Conservation (phyloP, 164 flowering plant genomes). For the Berberis vulgaris region DNA sequence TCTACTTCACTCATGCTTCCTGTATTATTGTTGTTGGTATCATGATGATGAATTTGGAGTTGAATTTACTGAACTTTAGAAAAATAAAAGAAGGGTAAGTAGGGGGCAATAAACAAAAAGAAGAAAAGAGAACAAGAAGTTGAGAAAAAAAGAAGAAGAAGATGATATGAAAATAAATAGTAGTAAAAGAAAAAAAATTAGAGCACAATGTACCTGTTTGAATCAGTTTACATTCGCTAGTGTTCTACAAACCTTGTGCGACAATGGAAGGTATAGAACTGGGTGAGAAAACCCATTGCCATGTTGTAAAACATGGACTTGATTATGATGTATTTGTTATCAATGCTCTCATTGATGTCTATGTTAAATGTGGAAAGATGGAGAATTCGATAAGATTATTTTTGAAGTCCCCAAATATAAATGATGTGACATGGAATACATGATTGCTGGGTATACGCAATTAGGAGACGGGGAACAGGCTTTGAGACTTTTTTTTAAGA, state of each 20-base stretch:
- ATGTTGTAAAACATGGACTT: slow-evolving; percentile 53
- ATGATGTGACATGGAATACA: slow-evolving; percentile 88
- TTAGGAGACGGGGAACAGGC: slow-evolving; percentile 60
- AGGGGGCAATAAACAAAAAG: too few species aligned
- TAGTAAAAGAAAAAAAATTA: too few species aligned
- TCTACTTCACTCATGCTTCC: too few species aligned
- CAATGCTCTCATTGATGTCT: slow-evolving; percentile 82
- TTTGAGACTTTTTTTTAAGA: slow-evolving; percentile 38
- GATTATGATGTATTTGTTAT: slow-evolving; percentile 51
- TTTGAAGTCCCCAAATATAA: slow-evolving; percentile 27
- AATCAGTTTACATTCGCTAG: slow-evolving; percentile 81
- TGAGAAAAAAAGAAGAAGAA: too few species aligned
- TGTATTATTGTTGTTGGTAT: too few species aligned
- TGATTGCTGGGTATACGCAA: slow-evolving; percentile 74
- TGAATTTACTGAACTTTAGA: too few species aligned
- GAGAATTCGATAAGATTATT: slow-evolving; percentile 46
- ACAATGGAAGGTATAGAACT: slow-evolving; percentile 30
- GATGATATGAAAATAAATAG: too few species aligned
- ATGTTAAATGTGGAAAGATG: slow-evolving; percentile 73
- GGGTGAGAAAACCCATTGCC: slow-evolving; percentile 61
- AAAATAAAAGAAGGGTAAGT: too few species aligned
- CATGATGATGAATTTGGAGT: too few species aligned
- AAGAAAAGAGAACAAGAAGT: too few species aligned
- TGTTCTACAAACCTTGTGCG: slow-evolving; percentile 67
- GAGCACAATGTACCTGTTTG: too few species aligned